Evolutionary conservation across 768 basidiomycete genomes (phyloP).

Genomic region (Pholiota microspora): DNA sequence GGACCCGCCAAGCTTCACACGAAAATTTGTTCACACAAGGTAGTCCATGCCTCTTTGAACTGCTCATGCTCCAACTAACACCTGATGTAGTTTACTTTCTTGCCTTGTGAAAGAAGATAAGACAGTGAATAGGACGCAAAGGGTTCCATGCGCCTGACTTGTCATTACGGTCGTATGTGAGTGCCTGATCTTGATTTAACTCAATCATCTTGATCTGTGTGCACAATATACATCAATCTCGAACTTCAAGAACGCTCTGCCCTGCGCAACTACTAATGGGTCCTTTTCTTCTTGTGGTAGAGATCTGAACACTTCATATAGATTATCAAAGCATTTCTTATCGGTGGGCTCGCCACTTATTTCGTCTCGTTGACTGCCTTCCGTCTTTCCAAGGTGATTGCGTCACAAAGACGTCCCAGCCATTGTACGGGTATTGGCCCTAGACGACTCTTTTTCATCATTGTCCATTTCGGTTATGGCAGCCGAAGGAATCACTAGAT

Average conservation of each 20-base stretch:
- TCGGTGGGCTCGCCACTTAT: constrained; percentile 7
- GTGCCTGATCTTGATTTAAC: constrained; percentile 18
- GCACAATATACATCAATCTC: constrained; percentile 5
- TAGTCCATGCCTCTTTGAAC: not conserved
- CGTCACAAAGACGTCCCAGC: constrained; percentile 15
- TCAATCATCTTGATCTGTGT: not conserved
- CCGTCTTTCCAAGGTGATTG: constrained; percentile 14
- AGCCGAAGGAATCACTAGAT: not conserved
- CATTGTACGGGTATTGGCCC: constrained; percentile 10
- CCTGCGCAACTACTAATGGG: constrained; percentile 3
- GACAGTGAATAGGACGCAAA: not conserved
- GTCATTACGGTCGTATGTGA: constrained; percentile 5
- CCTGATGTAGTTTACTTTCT: constrained; percentile 2
- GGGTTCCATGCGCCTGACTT: constrained; percentile 12
- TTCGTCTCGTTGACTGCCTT: constrained; percentile 6
- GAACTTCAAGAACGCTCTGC: constrained; percentile 10
- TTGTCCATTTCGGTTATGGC: constrained; percentile 9
- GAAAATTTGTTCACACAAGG: not conserved
- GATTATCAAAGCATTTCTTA: constrained; percentile 13
- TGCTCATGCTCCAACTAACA: not conserved
- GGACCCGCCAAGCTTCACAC: not conserved
- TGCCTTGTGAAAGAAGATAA: constrained; percentile 1
- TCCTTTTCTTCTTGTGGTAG: not conserved
- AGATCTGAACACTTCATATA: not conserved
- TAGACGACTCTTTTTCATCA: constrained; percentile 9